Conservation (phyloP, 2,329 filamentous ascomycete genomes). For the Cladosporium sp. region DNA sequence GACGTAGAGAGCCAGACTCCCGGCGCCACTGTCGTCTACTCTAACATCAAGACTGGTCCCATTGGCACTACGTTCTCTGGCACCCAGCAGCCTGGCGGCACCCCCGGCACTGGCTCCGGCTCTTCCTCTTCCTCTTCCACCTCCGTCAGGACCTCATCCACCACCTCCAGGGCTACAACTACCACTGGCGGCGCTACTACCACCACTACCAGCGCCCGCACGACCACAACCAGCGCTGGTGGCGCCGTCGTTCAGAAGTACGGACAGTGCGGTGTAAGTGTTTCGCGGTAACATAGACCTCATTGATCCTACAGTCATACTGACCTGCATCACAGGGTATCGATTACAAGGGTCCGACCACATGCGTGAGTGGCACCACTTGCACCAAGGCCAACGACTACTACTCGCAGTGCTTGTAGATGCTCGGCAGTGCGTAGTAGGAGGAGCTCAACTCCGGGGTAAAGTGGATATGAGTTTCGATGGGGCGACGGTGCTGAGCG, state of each 20-base stretch:
- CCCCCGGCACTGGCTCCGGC: neutral
- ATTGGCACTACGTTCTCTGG: slow-evolving; percentile 49
- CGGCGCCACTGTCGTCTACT: slow-evolving; percentile 50
- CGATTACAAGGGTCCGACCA: slow-evolving; percentile 27
- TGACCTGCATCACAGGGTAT: slow-evolving; percentile 16
- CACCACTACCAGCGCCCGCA: neutral
- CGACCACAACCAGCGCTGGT: slow-evolving; percentile 3
- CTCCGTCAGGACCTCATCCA: neutral
- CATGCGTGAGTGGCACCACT: slow-evolving; percentile 28
- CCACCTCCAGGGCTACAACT: slow-evolving; percentile 8
- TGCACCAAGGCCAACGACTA: slow-evolving; percentile 26
- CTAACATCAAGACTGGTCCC: slow-evolving; percentile 58
- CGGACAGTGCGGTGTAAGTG: slow-evolving; percentile 13
- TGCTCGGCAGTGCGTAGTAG: neutral
- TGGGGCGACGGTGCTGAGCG: no score
- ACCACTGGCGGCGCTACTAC: slow-evolving; percentile 3
- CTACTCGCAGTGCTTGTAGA: slow-evolving; percentile 31
- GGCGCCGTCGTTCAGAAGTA: slow-evolving; percentile 6
- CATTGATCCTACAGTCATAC: neutral
- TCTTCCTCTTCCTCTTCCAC: slow-evolving; percentile 17
- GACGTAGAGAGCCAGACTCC: slow-evolving; percentile 46
- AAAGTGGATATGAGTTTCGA: no score
- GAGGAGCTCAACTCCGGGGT: no score
- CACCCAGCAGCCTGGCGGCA: slow-evolving; percentile 1
- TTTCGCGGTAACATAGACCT: neutral